phyloP scores from a whole-genome alignment of 345 rosid genomes.

The Lepidium didymum region DNA sequence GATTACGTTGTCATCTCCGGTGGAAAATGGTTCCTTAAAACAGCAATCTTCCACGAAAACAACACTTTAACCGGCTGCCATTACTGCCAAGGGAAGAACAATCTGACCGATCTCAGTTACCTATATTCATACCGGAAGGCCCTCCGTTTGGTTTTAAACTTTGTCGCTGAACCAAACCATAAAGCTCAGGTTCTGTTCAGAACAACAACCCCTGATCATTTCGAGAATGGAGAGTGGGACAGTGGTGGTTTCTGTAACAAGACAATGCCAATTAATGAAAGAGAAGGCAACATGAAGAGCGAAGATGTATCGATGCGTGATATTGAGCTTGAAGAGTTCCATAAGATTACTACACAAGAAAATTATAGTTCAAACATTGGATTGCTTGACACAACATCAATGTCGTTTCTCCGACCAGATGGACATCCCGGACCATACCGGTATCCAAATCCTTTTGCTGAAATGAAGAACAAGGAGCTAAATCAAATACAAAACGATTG shows the following conservation, averaged over 20 bases:
- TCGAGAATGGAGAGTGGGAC: conserved; percentile 93
- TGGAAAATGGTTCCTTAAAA: conserved; percentile 96
- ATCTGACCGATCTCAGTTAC: conserved; percentile 70
- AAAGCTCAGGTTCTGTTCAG: conserved; percentile 62
- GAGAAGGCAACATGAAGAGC: conserved; percentile 48
- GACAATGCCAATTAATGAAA: conserved; percentile 48
- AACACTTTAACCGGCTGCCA: conserved; percentile 64
- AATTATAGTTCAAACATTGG: conserved; percentile 38
- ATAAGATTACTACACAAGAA: conserved; percentile 26
- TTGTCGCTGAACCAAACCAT: conserved; percentile 49
- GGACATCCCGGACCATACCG: conserved; percentile 98
- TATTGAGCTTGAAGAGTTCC: conserved; percentile 58
- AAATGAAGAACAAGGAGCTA: conserved; percentile 32
- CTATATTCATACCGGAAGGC: conserved; percentile 61
- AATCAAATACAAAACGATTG: conserved; percentile 86
- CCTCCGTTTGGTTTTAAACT: conserved; percentile 46
- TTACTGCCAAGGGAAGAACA: conserved; percentile 56
- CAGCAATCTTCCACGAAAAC: conserved; percentile 79
- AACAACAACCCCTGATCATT: conserved; percentile 90
- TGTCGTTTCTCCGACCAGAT: conserved; percentile 68
- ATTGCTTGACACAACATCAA: conserved; percentile 66
- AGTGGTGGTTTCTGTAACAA: conserved; percentile 66
- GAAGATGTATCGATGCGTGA: conserved; percentile 43
- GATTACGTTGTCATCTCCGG: conserved; percentile 79
- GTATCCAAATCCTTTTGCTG: conserved; percentile 50